Percentiles rank a stretch among this genome's conserved stretches.
Evolutionary conservation across 2,329 filamentous ascomycete species (phyloP).

Genomic region (Sphaceloma murrayae): DNA sequence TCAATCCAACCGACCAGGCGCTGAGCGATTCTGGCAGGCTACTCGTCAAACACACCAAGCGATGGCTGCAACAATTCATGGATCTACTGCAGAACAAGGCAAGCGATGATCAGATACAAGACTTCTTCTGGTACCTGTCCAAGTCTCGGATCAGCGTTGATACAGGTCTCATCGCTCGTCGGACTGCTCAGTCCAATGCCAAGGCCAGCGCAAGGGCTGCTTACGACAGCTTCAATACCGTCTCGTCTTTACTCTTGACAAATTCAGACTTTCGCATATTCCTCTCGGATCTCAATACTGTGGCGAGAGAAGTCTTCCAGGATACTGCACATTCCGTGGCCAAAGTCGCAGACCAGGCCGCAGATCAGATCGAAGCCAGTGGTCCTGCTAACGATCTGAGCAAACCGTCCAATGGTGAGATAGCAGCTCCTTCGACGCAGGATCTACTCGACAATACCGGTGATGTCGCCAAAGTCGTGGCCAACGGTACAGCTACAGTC

Average conservation of each 20-base stretch:
- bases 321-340: slow-evolving; percentile 77
- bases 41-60: slow-evolving; percentile 60
- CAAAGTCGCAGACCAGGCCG: slow-evolving; percentile 63
- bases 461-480: slow-evolving; percentile 38
- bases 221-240: slow-evolving; percentile 71
- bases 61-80: slow-evolving; percentile 71
- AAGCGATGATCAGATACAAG: slow-evolving; percentile 72
- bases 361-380: slow-evolving; percentile 62
- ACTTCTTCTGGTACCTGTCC: slow-evolving; percentile 77
- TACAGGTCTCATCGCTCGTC: slow-evolving; percentile 51
- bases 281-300: slow-evolving; percentile 65
- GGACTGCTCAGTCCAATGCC: slow-evolving; percentile 53
- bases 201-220: slow-evolving; percentile 65
- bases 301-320: slow-evolving; percentile 75
- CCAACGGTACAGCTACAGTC: slow-evolving; percentile 38
- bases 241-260: slow-evolving; percentile 73
- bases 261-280: slow-evolving; percentile 88
- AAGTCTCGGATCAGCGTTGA: slow-evolving; percentile 65
- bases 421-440: slow-evolving; percentile 46
- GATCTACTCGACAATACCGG: slow-evolving; percentile 48
- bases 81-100: slow-evolving; percentile 79
- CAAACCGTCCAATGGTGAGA: slow-evolving; percentile 31
- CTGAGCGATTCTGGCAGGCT: slow-evolving; percentile 69
- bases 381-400: slow-evolving; percentile 42
- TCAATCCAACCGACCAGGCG: slow-evolving; percentile 65